Evolutionary conservation across 306 rosid genomes (phyloP), one percentile per base, ranked within the genome.

Genomic region (Quercus gilva): DNA sequence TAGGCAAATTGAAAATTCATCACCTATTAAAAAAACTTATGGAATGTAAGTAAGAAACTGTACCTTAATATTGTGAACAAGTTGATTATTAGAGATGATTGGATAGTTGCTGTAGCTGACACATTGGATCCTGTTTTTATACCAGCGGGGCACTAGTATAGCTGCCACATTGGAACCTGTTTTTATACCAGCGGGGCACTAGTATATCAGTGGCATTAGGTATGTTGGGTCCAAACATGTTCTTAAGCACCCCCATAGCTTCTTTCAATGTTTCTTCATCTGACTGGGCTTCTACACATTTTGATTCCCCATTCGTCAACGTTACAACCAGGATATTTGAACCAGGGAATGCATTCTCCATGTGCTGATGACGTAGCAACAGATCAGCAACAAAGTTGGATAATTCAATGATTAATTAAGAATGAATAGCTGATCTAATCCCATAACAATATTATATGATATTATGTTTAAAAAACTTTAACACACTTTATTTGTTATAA

Each of bases 41-140:
- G 41, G 13, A 81, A 26, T 75, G 71, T 65, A 55, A 79, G 23
- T 53, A 77, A 76, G 78, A 58, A n/a, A 83, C 25, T 73, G 71
- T 55, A 81, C 99, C 97, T 91, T 91, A 14, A 91, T 91, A 81
- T 85, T 78, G 56, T 78, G 91, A 72, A 90, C 84, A 45, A 74
- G 79, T 85, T 85, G 87, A 53, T 61, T 82, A 74, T 88, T 85
- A 19, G 94, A 86, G 83, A 91, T 79, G 55, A 95, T 80, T 9
- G 97, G 97, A 56, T 86, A 95, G 85, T 95, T 95, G 86, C 99
- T 95, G 84, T 95, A 95, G 94, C n/a, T n/a, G n/a, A n/a, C n/a
- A n/a, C n/a, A n/a, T n/a, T n/a, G n/a, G n/a, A n/a, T n/a, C n/a
- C n/a, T n/a, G n/a, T n/a, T n/a, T n/a, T n/a, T n/a, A n/a, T n/a